A percentile compares a stretch with the other conserved stretches of the same genome.
These are phyloP conservation scores for Rhizopogon vesiculosus DNA, from an alignment of 768 basidiomycete genomes.

Conservation along the genomic window DNA sequence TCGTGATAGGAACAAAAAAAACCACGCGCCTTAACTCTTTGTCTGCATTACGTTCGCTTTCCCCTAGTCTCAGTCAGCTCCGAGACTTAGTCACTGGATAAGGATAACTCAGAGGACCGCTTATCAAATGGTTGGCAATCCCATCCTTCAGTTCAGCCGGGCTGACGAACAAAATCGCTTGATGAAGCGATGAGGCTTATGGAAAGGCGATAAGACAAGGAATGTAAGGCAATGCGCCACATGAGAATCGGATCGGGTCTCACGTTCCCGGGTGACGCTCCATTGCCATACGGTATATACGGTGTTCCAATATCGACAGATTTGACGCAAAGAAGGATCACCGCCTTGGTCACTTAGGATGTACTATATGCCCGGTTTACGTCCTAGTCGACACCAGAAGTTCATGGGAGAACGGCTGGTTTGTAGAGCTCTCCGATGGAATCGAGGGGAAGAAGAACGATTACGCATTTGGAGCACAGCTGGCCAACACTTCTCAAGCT, in stretches of 20 bases:
- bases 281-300: neutral
- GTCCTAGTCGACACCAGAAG: neutral
- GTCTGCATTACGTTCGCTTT: neutral
- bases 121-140: neutral
- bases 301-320: neutral
- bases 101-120: neutral
- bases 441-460: neutral
- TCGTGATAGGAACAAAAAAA: slow-evolving; percentile 23
- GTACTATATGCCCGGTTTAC: neutral
- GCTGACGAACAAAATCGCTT: neutral
- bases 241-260: neutral
- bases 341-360: neutral
- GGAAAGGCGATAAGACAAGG: neutral
- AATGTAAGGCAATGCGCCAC: neutral
- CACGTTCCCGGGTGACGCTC: neutral
- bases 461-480: neutral
- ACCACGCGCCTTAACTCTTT: slow-evolving; percentile 16
- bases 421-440: neutral
- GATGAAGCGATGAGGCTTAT: neutral
- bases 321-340: neutral
- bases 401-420: neutral
- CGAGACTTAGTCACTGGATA: neutral
- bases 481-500: neutral
- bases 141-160: neutral
- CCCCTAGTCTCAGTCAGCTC: too few relatives aligned